Conservation (phyloP, 2,329 filamentous ascomycete species). For the Coleophoma eucalyptorum region DNA sequence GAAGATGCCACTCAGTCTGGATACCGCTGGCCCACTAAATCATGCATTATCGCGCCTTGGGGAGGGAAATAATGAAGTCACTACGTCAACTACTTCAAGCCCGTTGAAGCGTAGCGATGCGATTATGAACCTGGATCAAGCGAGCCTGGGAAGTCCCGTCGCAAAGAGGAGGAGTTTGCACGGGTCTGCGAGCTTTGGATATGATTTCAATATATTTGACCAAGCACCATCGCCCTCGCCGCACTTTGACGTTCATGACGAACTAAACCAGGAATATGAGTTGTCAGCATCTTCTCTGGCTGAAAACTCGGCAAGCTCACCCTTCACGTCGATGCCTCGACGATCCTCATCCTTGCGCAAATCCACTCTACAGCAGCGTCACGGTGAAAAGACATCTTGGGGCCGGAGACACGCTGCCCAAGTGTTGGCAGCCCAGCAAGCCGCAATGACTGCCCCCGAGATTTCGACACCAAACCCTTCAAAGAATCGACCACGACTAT, state of each 20-base stretch:
- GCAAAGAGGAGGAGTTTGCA: constrained; percentile 89
- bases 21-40: constrained; percentile 50
- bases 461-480: constrained; percentile 52
- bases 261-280: constrained; percentile 49
- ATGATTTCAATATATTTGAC: constrained; percentile 75
- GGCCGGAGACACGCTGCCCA: constrained; percentile 55
- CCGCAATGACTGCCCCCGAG: constrained; percentile 32
- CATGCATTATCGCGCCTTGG: constrained; percentile 45
- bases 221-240: constrained; percentile 37
- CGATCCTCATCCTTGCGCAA: constrained; percentile 76
- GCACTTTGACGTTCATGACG: constrained; percentile 50
- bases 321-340: constrained; percentile 52
- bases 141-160: constrained; percentile 76
- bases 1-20: constrained; percentile 43
- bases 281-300: constrained; percentile 34
- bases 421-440: constrained; percentile 24
- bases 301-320: constrained; percentile 32
- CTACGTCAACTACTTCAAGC: constrained; percentile 62
- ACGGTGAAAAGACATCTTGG: constrained; percentile 63
- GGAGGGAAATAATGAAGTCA: constrained; percentile 36
- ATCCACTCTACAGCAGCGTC: constrained; percentile 83
- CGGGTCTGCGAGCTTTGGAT: constrained; percentile 59
- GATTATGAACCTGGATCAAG: constrained; percentile 80
- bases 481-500: constrained; percentile 66
- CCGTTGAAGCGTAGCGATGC: constrained; percentile 90